These are phyloP conservation scores for Didymella segeticola DNA, from an alignment of 2,329 filamentous ascomycete species.

Conservation along the genomic window DNA sequence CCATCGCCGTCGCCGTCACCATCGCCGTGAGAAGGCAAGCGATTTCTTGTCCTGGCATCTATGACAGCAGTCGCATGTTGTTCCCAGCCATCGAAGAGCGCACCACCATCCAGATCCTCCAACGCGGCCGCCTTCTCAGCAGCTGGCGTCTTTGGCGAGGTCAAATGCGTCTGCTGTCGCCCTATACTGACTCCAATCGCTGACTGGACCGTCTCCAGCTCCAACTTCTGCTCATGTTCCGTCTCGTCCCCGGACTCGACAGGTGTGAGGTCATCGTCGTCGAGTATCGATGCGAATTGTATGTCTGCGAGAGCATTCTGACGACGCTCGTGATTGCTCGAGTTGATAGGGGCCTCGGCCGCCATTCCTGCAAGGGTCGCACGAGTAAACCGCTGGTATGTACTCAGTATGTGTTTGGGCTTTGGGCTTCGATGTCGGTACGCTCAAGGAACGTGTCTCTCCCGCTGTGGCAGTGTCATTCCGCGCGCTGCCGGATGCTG, in stretches of 20 bases:
- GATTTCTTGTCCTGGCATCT: conserved; percentile 1
- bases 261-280: conserved; percentile 51
- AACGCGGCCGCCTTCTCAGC: conserved; percentile 65
- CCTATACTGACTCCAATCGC: conserved; percentile 67
- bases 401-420: conserved; percentile 15
- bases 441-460: conserved; percentile 24
- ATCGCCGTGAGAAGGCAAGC: conserved; percentile 2
- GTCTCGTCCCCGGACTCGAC: conserved; percentile 52
- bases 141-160: conserved; percentile 63
- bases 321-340: conserved; percentile 21
- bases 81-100: conserved; percentile 56
- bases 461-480: conserved; percentile 38
- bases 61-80: conserved; percentile 16
- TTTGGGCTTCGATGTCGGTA: conserved; percentile 18
- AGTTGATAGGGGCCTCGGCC: conserved; percentile 1
- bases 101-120: conserved; percentile 54
- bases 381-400: conserved; percentile 6
- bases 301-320: conserved; percentile 52
- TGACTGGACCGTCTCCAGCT: conserved; percentile 51
- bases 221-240: conserved; percentile 35
- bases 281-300: conserved; percentile 50
- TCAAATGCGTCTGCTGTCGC: conserved; percentile 62
- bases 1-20: conserved; percentile 7
- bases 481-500: conserved; percentile 31
- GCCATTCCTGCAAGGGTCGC: conserved; percentile 32